Percentiles rank a stretch among this genome's conserved stretches.
These are phyloP conservation scores for Umbelopsis isabellina DNA, from an alignment of 192 early-diverging fungal genomes.

Conservation along the genomic window DNA sequence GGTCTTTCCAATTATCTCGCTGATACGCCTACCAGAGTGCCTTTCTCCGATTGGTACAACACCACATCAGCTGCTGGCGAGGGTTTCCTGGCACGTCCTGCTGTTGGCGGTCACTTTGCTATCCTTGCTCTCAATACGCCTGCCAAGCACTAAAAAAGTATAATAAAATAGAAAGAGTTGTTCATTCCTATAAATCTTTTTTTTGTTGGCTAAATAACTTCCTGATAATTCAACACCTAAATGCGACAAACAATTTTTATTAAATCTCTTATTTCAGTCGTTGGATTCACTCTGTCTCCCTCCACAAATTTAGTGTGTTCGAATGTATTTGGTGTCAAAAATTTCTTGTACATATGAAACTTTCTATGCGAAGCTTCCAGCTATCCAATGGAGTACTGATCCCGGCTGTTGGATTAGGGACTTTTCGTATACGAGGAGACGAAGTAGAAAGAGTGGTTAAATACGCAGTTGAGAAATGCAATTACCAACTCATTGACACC, in stretches of 20 bases:
- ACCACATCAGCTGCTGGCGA: background rate
- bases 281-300: too few species aligned
- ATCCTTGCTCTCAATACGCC: background rate
- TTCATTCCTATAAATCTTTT: too few species aligned
- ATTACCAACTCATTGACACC: constrained; percentile 8
- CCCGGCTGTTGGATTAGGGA: background rate
- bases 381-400: background rate
- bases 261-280: too few species aligned
- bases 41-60: constrained; percentile 21
- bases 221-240: too few species aligned
- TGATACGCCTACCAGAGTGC: background rate
- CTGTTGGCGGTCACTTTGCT: constrained; percentile 13
- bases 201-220: too few species aligned
- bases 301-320: too few species aligned
- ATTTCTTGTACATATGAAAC: background rate
- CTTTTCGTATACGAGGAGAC: constrained; percentile 7
- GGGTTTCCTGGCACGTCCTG: constrained; percentile 15
- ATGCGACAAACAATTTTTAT: too few species aligned
- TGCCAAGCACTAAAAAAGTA: too few species aligned
- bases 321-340: too few species aligned
- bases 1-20: background rate
- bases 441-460: background rate
- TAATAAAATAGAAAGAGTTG: too few species aligned
- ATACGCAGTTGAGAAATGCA: constrained; percentile 5
- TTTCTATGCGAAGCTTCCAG: background rate